Percentiles rank a stretch among this genome's conserved stretches.
These are phyloP conservation scores for Brassica rapa DNA, from an alignment of 345 rosid genomes.

Conservation along the genomic window DNA sequence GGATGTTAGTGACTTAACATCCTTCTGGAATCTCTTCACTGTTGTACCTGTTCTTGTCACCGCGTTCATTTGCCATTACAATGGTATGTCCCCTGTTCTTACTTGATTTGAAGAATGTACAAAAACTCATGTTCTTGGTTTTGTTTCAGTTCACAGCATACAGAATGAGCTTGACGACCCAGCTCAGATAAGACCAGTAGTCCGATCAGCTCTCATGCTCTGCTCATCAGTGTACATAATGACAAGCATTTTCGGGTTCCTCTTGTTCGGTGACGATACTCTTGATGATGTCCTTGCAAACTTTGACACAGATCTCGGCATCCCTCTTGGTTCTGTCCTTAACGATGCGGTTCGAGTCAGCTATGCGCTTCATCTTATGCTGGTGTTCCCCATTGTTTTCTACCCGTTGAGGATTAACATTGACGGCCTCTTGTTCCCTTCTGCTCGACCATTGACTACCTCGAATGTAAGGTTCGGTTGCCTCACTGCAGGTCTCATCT, in stretches of 20 bases:
- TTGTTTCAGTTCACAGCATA: conserved; percentile 71
- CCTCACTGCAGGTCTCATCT: conserved; percentile 59
- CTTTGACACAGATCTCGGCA: not conserved
- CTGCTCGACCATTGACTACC: conserved; percentile 53
- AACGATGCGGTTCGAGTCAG: conserved; percentile 86
- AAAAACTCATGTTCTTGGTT: not conserved
- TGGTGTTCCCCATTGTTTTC: conserved; percentile 91
- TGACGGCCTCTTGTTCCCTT: conserved; percentile 83
- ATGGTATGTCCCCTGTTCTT: conserved; percentile 48
- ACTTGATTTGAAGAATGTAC: not conserved
- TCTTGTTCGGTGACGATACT: conserved; percentile 63
- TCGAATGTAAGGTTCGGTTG: conserved; percentile 65
- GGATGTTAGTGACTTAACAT: conserved; percentile 60
- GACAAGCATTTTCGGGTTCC: conserved; percentile 85
- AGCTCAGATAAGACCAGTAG: conserved; percentile 64
- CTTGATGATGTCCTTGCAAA: not conserved
- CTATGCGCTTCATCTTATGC: conserved; percentile 87
- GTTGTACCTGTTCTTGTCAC: conserved; percentile 88
- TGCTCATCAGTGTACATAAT: conserved; percentile 78
- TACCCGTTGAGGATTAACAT: conserved; percentile 76
- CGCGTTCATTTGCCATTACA: conserved; percentile 85
- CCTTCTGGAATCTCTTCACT: conserved; percentile 84
- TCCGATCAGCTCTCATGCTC: conserved; percentile 64
- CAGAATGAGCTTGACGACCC: conserved; percentile 86
- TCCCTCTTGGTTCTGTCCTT: conserved; percentile 54